Conservation (phyloP, 2,329 filamentous ascomycete species). For the Alternaria arbusti region DNA sequence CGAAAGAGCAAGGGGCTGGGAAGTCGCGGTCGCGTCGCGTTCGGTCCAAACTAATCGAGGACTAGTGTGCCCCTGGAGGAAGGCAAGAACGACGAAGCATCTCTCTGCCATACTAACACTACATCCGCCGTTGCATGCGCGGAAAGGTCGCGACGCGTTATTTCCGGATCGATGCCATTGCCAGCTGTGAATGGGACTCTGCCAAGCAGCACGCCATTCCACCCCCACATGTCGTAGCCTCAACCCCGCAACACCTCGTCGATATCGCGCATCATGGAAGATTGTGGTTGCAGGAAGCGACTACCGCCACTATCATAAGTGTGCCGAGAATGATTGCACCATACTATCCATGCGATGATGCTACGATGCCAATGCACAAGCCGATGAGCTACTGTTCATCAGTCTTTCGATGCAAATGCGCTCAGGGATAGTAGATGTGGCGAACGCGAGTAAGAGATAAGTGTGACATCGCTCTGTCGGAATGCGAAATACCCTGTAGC, state of each 20-base stretch:
- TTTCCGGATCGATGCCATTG: neutral
- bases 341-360: conserved; percentile 1
- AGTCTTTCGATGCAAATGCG: neutral
- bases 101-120: neutral
- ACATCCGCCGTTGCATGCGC: neutral
- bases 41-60: neutral
- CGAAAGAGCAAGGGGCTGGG: neutral
- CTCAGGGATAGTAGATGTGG: neutral
- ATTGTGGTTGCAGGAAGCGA: neutral
- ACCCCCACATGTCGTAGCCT: conserved; percentile 27
- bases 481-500: neutral
- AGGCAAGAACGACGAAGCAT: neutral
- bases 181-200: neutral
- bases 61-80: neutral
- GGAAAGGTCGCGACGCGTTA: neutral
- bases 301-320: neutral
- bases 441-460: neutral
- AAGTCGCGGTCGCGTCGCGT: neutral
- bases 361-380: neutral
- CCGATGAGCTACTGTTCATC: neutral
- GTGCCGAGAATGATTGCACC: neutral
- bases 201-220: conserved; percentile 25
- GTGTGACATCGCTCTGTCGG: neutral
- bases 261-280: neutral
- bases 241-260: conserved; percentile 20